Percentiles rank a stretch among this genome's conserved stretches.
phyloP scores from a whole-genome alignment of 495 filamentous ascomycete species.

The Bacidia gigantensis region DNA sequence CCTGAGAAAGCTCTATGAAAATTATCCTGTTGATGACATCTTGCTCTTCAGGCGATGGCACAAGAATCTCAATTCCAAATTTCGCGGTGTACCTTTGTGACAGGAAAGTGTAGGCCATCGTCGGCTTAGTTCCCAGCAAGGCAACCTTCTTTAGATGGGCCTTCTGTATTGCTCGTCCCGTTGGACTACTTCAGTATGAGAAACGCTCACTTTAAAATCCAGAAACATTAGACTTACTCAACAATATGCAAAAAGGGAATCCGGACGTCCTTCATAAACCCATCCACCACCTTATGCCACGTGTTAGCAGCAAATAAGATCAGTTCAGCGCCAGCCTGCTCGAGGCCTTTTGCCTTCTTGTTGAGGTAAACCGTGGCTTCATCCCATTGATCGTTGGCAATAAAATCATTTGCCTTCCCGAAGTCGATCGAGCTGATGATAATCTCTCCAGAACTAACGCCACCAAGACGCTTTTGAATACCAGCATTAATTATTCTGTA shows the following conservation, averaged over 20 bases:
- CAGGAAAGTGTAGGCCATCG: neutral
- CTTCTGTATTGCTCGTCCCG: neutral
- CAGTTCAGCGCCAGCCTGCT: neutral
- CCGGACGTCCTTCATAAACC: neutral
- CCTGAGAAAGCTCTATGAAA: neutral
- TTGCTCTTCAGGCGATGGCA: neutral
- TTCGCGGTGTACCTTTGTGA: neutral
- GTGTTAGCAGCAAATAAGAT: neutral
- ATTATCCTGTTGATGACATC: neutral
- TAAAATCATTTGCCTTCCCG: neutral
- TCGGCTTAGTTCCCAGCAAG: neutral
- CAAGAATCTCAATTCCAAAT: neutral
- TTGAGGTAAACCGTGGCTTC: neutral
- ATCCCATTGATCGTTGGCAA: neutral
- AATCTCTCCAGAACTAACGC: neutral
- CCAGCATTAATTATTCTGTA: neutral
- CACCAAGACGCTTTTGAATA: neutral
- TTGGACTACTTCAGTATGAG: neutral
- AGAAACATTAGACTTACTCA: neutral
- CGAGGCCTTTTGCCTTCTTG: neutral
- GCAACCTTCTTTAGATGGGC: neutral
- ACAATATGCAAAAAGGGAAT: neutral
- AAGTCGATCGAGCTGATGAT: neutral
- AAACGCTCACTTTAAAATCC: neutral
- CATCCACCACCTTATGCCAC: neutral